Conservation (phyloP, 768 basidiomycete species). For the Myochromella boudieri region DNA sequence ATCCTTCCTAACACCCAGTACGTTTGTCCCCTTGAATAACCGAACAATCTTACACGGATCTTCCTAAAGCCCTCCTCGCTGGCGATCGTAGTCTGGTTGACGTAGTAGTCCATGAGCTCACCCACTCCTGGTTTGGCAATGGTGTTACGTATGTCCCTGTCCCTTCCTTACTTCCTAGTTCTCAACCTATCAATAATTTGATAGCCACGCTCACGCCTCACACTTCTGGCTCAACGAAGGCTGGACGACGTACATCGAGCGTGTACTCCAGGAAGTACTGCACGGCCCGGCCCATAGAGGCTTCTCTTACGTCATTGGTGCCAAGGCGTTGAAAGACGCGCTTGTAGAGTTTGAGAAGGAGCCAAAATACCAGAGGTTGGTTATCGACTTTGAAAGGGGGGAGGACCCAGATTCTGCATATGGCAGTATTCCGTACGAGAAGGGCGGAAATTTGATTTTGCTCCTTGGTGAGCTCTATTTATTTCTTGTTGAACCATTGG, state of each 20-base stretch:
- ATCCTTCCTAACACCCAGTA: slow-evolving; percentile 87
- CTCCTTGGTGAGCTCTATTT: slow-evolving; percentile 61
- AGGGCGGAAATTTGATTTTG: slow-evolving; percentile 87
- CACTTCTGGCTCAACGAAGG: slow-evolving; percentile 93
- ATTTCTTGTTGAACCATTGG: background rate
- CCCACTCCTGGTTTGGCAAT: slow-evolving; percentile 93
- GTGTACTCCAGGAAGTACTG: slow-evolving; percentile 67
- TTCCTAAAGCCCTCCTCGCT: slow-evolving; percentile 65
- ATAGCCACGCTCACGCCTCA: slow-evolving; percentile 65
- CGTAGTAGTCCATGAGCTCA: slow-evolving; percentile 85
- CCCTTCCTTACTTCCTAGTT: no score
- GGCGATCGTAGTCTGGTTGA: slow-evolving; percentile 87
- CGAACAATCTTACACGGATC: background rate
- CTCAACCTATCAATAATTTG: no score
- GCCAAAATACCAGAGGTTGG: slow-evolving; percentile 78
- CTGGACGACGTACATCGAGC: slow-evolving; percentile 93
- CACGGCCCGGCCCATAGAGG: slow-evolving; percentile 77
- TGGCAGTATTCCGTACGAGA: slow-evolving; percentile 77
- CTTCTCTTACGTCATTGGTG: slow-evolving; percentile 78
- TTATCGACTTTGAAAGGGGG: slow-evolving; percentile 70
- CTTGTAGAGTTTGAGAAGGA: slow-evolving; percentile 56
- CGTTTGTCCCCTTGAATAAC: slow-evolving; percentile 15
- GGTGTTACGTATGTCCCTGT: slow-evolving; percentile 62
- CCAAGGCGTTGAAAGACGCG: slow-evolving; percentile 69
- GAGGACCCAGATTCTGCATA: slow-evolving; percentile 82